Evolutionary conservation across 1,139 yeast species (phyloP), one percentile per base, ranked within the genome.

Genomic region (Candida frijolesensis): DNA sequence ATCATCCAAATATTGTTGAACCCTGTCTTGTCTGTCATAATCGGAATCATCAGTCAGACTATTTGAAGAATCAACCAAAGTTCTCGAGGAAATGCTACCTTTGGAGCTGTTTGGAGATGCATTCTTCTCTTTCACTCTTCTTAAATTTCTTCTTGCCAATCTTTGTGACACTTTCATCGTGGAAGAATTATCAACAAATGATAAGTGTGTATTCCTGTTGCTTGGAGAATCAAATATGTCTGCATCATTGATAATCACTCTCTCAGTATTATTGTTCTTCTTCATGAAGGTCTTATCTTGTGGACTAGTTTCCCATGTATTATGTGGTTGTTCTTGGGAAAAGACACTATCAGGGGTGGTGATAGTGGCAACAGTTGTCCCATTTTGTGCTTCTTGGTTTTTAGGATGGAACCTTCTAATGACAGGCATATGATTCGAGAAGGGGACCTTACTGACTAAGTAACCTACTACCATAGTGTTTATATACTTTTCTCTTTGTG

Each of bases 1-100:
- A 42, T 74, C 78, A 46, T 60, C 62, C 50, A 76, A 58, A 50
- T 71, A 75, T 50, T 63, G 62, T 45, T 64, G 60, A 34, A 60
- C 49, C 37, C 57, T 49, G 33, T 42, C 25, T 25, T 53, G 46
- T 34, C 48, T 37, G n/a, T 44, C 48, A 12, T 38, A 30, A 4
- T 33, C 42, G 2, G 15, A n/a, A 27, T 16, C 25, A 18, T 19
- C 45, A 16, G 14, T 16, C 16, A n/a, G 15, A n/a, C 14, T 33
- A n/a, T 4, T 10, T n/a, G 35, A 33, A 14, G 35, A n/a, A 14
- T 14, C 16, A 5, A 34, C 38, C 38, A 34, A 34, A n/a, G 35
- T 33, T 12, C 14, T 33, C 8, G 35, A 33, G 8, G 33, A 39
- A n/a, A 15, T 12, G 22, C 37, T 12, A 29, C 32, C 18, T 37